Percentiles rank a stretch among this genome's conserved stretches.
phyloP scores from a whole-genome alignment of 495 filamentous ascomycete species.

The Penicillium desertorum region DNA sequence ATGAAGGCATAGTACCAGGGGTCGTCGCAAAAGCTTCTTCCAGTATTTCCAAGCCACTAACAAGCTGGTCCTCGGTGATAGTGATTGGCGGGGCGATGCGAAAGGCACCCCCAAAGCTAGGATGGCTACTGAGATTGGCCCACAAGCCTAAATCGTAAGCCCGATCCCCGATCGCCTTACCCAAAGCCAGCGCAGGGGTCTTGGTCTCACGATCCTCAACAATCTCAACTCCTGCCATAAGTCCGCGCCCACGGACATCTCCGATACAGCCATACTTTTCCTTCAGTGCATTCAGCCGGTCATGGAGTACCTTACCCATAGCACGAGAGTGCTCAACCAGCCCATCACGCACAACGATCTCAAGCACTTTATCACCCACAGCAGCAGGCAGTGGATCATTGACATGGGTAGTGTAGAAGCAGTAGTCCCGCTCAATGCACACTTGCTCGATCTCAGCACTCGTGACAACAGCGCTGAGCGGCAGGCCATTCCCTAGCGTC shows the following conservation, averaged over 20 bases:
- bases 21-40: slow-evolving; percentile 18
- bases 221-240: slow-evolving; percentile 21
- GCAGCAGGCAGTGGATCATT: slow-evolving; percentile 21
- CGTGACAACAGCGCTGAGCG: slow-evolving; percentile 15
- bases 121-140: slow-evolving; percentile 24
- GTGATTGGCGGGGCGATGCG: slow-evolving; percentile 21
- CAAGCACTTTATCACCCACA: slow-evolving; percentile 17
- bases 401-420: slow-evolving; percentile 16
- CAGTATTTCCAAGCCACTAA: slow-evolving; percentile 14
- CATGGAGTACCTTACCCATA: slow-evolving; percentile 14
- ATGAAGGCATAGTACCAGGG: slow-evolving; percentile 12
- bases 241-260: slow-evolving; percentile 16
- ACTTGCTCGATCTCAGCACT: slow-evolving; percentile 13
- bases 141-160: slow-evolving; percentile 22
- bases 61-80: slow-evolving; percentile 11
- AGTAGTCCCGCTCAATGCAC: slow-evolving; percentile 13
- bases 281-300: slow-evolving; percentile 7
- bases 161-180: slow-evolving; percentile 17
- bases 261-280: slow-evolving; percentile 17
- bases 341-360: slow-evolving; percentile 16
- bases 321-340: slow-evolving; percentile 16
- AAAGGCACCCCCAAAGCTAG: slow-evolving; percentile 18
- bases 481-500: slow-evolving; percentile 16
- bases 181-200: slow-evolving; percentile 15
- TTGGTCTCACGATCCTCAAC: slow-evolving; percentile 11